Evolutionary conservation across 1,284 basidiomycete genomes (phyloP), one percentile per base, ranked within the genome.

Genomic region (Ustilago lituana): DNA sequence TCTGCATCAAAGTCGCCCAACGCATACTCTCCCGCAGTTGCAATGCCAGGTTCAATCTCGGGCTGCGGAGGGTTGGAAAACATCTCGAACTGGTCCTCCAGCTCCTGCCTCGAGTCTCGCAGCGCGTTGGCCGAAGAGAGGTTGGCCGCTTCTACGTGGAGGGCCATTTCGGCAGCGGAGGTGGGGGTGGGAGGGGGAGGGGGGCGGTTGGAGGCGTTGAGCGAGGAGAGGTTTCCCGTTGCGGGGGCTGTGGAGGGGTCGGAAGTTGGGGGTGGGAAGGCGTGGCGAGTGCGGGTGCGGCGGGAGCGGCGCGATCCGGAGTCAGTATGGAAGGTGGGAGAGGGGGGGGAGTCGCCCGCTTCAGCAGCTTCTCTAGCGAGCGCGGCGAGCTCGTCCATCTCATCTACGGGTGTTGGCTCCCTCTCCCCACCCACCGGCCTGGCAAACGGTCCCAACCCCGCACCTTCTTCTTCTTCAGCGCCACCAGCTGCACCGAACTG

Each of bases 371-470:
- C 67, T 0, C 19, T 15, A 2, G 67, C 67, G 11, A 70, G 24
- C 9, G 61, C 57, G 1, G 61, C 57, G 2, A 70, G 53, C 24
- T 70, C 67, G 29, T 70, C 66, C 40, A 64, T 5, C 22, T 62
- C 52, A 31, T 60, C 60, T 4, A 49, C 26, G 1, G 55, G 49
- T 3, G 19, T 36, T 8, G 19, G 2, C 3, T 26, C 32, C 38
- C 58, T 22, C 15, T n/a, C 19, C 19, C 20, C 20, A 4, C 2
- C 7, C 8, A 17, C 9, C 6, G 49, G 26, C 5, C 49, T 31
- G 6, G 53, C 54, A 17, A 62, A 63, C 3, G 65, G 55, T 11
- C 59, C 65, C 32, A 33, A 20, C n/a, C n/a, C n/a, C n/a, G n/a
- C n/a, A n/a, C n/a, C n/a, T n/a, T n/a, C n/a, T n/a, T n/a, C n/a